A percentile compares a stretch with the other conserved stretches of the same genome.
phyloP scores from a whole-genome alignment of 306 rosid species.

The Cicer bijugum region DNA sequence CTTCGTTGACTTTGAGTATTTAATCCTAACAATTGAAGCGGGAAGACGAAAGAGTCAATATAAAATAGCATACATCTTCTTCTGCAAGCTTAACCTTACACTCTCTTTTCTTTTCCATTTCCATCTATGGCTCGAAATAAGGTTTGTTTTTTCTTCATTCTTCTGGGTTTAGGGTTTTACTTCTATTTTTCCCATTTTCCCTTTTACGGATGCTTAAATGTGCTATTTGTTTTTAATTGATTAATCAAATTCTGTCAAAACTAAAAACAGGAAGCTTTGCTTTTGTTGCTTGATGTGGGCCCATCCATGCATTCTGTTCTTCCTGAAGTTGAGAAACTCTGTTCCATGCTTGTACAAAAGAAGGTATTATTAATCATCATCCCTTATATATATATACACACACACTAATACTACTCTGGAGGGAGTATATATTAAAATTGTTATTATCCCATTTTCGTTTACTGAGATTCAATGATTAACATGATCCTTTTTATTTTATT shows the following conservation, averaged over 20 bases:
- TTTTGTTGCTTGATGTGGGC: conserved; percentile 88
- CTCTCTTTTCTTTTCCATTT: background rate
- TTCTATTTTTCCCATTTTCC: background rate
- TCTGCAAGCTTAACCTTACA: background rate
- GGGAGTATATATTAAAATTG: background rate
- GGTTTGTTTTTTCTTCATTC: conserved; percentile 47
- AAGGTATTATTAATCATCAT: conserved; percentile 57
- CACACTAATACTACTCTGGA: too few relatives aligned
- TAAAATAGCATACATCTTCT: conserved; percentile 9
- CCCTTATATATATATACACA: background rate
- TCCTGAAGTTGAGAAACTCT: conserved; percentile 75
- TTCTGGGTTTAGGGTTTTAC: conserved; percentile 46
- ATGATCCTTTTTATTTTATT: background rate
- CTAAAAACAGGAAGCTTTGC: conserved; percentile 60
- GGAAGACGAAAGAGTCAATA: background rate
- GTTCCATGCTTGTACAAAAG: conserved; percentile 73
- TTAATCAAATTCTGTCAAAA: conserved; percentile 14
- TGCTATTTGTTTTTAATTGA: conserved; percentile 16
- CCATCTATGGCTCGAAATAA: conserved; percentile 73
- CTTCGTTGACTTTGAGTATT: background rate
- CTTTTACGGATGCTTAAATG: background rate
- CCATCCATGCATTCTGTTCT: conserved; percentile 83
- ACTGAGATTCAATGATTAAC: conserved; percentile 17
- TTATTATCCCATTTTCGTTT: background rate
- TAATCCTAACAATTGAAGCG: conserved; percentile 26